A percentile compares a stretch with the other conserved stretches of the same genome.
These are phyloP conservation scores for Vanrija sp. DNA, from an alignment of 1,284 basidiomycete species.

Conservation along the genomic window DNA sequence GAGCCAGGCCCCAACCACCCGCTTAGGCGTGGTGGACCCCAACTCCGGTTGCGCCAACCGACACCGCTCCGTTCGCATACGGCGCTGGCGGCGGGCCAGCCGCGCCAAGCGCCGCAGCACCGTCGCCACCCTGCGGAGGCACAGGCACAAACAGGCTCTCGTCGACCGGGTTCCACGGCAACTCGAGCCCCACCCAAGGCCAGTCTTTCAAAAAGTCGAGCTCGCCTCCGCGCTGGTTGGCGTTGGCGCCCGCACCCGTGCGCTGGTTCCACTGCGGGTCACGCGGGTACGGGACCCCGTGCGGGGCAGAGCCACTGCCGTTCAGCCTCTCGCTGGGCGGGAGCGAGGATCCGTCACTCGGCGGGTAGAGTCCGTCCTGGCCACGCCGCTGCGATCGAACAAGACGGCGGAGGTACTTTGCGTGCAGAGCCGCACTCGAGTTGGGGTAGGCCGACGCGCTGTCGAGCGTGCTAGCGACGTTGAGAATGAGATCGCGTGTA, in stretches of 20 bases:
- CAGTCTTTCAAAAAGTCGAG: constrained; percentile 29
- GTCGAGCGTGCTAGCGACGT: constrained; percentile 28
- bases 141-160: not conserved
- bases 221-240: constrained; percentile 11
- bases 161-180: constrained; percentile 18
- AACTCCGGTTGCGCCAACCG: no score
- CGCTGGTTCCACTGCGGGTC: not conserved
- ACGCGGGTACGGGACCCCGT: not conserved
- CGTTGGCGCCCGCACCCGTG: not conserved
- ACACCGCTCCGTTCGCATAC: no score
- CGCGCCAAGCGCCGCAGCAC: no score
- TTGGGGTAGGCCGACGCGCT: constrained; percentile 25
- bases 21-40: no score
- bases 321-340: not conserved
- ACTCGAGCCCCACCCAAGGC: constrained; percentile 26
- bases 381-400: constrained; percentile 11
- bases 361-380: not conserved
- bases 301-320: not conserved
- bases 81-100: no score
- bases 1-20: no score
- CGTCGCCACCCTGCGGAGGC: no score
- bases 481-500: constrained; percentile 31
- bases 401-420: constrained; percentile 30
- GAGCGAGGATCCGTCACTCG: not conserved
- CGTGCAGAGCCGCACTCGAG: constrained; percentile 34